Evolutionary conservation across 2,329 filamentous ascomycete genomes (phyloP), one percentile per base, ranked within the genome.

Genomic region (Fusarium graminum): DNA sequence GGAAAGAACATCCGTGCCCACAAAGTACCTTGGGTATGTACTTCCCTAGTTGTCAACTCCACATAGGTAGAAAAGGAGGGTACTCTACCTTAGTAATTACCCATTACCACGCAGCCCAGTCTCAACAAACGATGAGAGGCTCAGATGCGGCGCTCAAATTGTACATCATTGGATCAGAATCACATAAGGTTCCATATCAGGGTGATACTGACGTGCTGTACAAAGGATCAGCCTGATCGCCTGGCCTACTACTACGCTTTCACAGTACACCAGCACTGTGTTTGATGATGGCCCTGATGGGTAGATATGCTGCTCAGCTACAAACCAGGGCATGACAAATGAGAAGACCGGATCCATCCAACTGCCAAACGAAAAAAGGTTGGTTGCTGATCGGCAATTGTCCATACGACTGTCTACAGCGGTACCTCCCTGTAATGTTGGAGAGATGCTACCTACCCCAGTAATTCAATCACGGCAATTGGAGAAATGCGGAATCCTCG

Each of bases 391-490:
- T 63, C 59, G 59, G 52, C 59, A 63, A 32, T 39, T 59, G 22
- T 19, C 40, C 17, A 14, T 34, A 38, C 8, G n/a, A 53, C 25
- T 17, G 42, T 36, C 8, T 10, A n/a, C n/a, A n/a, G n/a, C 26
- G 26, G 10, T 28, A 28, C 5, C 32, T 34, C 32, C 13, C 32
- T 16, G 32, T 34, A 36, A 4, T n/a, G 7, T 16, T 36, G 7
- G 32, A 36, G 32, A n/a, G 32, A n/a, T 36, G 32, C 32, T 36
- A 36, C 32, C 32, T 46, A 64, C 60, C 61, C 53, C 47, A 34
- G 53, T 65, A 47, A 60, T 53, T 41, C 14, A 64, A 64, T 59
- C 46, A 52, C 61, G 59, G 59, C 61, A 64, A 53, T 64, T 64
- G 59, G 52, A 49, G 51, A 63, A 63, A 52, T 47, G 59, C 60